Evolutionary conservation across 495 filamentous ascomycete species (phyloP), one percentile per base, ranked within the genome.

Genomic region (Baudoinia panamericana): DNA sequence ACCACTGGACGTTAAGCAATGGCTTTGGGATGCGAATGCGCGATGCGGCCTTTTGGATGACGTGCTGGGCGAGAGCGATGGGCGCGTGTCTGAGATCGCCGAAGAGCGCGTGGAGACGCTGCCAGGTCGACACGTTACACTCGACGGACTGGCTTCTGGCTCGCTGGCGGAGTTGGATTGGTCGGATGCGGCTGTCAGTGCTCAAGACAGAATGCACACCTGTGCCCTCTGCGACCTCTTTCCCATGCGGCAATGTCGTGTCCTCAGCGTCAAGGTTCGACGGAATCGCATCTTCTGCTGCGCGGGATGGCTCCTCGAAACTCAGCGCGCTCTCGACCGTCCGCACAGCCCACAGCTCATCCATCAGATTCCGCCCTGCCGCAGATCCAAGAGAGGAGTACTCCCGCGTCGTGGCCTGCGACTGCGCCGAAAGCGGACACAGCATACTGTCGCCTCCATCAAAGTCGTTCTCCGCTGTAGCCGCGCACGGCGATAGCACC

Each of bases 1-100:
- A 51, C 43, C 43, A 51, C 25, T 51, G 48, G 6, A 46, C 37
- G 27, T 43, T 42, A 12, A 36, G 43, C n/a, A 46, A 35, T 11
- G 43, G 43, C 5, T 11, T 20, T 8, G 48, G 43, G 25, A 51
- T 41, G 19, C 31, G 31, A 23, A 51, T 30, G 19, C 38, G 30
- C 3, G 25, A 12, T 23, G 41, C 37, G 5, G 48, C 48, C 1
- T 21, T 41, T 22, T 41, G 48, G 17, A 51, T 27, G 2, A 51
- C 12, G 35, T 51, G 38, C 18, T 31, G 48, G 2, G 48, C 43
- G 1, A 51, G 17, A 17, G 25, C 27, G 17, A 46, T 1, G 4
- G 48, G 48, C 12, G 48, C 36, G 17, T 27, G 36, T 25, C 31
- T 46, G 13, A 46, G 38, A 29, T 51, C 34, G 22, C 10, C 13